Percentiles rank a stretch among this genome's conserved stretches.
Evolutionary conservation across 2,329 filamentous ascomycete genomes (phyloP).

Genomic region (Apiospora sp.): DNA sequence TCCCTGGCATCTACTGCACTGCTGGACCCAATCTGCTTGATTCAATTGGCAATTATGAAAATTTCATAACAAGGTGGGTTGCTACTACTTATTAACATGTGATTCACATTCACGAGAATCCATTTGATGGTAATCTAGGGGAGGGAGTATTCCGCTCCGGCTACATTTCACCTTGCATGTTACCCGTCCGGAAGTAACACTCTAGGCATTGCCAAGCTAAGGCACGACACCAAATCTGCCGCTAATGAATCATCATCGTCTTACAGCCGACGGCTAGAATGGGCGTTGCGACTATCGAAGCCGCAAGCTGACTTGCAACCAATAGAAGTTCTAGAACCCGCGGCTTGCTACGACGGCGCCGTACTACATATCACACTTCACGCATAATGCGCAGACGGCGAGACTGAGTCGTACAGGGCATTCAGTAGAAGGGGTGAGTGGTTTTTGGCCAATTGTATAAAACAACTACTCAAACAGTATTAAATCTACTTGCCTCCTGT

Average conservation of each 20-base stretch:
- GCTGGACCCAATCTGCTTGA: neutral
- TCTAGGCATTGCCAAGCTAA: neutral
- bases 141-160: neutral
- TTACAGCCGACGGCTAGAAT: neutral
- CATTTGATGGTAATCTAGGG: too few relatives aligned
- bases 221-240: neutral
- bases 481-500: neutral
- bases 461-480: neutral
- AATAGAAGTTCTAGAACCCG: neutral
- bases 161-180: neutral
- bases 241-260: constrained; percentile 9
- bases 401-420: neutral
- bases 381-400: neutral
- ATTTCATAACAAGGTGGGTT: neutral
- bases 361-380: neutral
- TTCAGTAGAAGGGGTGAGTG: neutral
- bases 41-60: neutral
- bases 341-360: neutral
- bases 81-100: neutral
- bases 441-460: neutral
- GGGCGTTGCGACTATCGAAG: neutral
- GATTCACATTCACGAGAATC: neutral
- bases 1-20: neutral
- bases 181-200: neutral
- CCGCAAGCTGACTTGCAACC: neutral